Base-by-base conservation (phyloP, 306 rosid genomes). In the Begonia loranthoides region DNA sequence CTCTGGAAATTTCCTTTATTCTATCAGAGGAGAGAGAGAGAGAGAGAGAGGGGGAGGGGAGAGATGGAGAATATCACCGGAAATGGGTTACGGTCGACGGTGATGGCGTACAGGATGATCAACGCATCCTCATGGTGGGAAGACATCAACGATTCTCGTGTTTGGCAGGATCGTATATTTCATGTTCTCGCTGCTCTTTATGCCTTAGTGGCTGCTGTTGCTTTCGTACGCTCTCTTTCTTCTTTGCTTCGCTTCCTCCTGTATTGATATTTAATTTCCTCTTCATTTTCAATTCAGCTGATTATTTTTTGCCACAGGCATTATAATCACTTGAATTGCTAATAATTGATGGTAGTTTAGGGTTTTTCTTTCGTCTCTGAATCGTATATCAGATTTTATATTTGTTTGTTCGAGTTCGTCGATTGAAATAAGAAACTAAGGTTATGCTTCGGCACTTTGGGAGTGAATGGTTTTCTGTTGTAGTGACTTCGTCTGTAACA, bases 141-240 rank as follows among this genome's bases (percentile, higher is more conserved):
- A 44, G 82, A 79, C 21, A 74, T 92, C 76, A 83, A 92, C 63
- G 43, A 38, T 1, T 92, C 99, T 15, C 73, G 58, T 28, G 33
- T 80, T 8, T 92, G 99, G 99, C 99, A 92, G 68, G 87, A 86
- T 61, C 93, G 87, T 19, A 71, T 79, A 49, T 86, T 80, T 55
- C 83, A 64, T 59, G 47, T 66, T 76, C 99, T 92, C 53, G 82
- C 99, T 34, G 67, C 55, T 56, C 87, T 92, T 34, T 86, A 83
- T 68, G 93, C 75, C 19, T 40, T 87, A 71, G 96, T 92, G 40
- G 86, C 82, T 57, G 62, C 73, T 64, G 64, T 92, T 36, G 99
- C 99, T 52, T 57, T 92, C 64, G 99, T 90, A 67, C n/a, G 12
- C 13, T 13, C 12, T 46, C 36, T 57, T 12, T 22, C 45, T 22